These are phyloP conservation scores for Naumovozyma baii DNA, from an alignment of 805 yeast genomes.

Conservation along the genomic window DNA sequence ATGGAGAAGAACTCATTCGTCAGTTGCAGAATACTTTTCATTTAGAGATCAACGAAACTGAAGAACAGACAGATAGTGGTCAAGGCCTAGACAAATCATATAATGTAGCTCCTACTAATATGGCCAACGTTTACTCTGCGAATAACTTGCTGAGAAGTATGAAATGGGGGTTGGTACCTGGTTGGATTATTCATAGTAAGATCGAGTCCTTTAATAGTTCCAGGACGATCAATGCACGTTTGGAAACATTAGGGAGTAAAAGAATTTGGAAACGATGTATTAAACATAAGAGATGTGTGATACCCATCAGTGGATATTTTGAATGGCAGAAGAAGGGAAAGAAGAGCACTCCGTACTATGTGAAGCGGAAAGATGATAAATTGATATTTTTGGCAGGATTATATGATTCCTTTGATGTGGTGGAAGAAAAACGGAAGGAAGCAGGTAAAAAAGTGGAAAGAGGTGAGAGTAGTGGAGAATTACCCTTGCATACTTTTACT, in stretches of 20 bases:
- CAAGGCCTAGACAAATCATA: conserved; percentile 30
- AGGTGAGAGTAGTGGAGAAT: conserved; percentile 3
- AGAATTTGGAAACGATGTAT: conserved; percentile 50
- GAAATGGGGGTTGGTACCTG: conserved; percentile 77
- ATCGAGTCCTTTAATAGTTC: conserved; percentile 28
- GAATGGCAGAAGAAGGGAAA: conserved; percentile 52
- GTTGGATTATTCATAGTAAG: conserved; percentile 41
- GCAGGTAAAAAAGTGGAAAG: conserved; percentile 1
- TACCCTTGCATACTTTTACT: conserved; percentile 41
- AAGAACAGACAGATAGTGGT: background rate
- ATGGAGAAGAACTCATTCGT: conserved; percentile 14
- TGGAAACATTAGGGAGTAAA: conserved; percentile 33
- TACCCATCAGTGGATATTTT: conserved; percentile 75
- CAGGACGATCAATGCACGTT: conserved; percentile 64
- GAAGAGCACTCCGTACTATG: conserved; percentile 54
- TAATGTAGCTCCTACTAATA: conserved; percentile 54
- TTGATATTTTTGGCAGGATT: conserved; percentile 62
- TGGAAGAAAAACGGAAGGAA: background rate
- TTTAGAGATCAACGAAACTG: background rate
- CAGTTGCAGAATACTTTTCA: conserved; percentile 6
- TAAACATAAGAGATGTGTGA: conserved; percentile 50
- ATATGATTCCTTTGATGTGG: conserved; percentile 23
- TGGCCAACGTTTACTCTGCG: conserved; percentile 33
- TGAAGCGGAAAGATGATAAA: conserved; percentile 42
- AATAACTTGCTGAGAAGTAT: conserved; percentile 37